A percentile compares a stretch with the other conserved stretches of the same genome.
Evolutionary conservation across 2,329 filamentous ascomycete species (phyloP).

Genomic region (Plenodomus lindquistii): DNA sequence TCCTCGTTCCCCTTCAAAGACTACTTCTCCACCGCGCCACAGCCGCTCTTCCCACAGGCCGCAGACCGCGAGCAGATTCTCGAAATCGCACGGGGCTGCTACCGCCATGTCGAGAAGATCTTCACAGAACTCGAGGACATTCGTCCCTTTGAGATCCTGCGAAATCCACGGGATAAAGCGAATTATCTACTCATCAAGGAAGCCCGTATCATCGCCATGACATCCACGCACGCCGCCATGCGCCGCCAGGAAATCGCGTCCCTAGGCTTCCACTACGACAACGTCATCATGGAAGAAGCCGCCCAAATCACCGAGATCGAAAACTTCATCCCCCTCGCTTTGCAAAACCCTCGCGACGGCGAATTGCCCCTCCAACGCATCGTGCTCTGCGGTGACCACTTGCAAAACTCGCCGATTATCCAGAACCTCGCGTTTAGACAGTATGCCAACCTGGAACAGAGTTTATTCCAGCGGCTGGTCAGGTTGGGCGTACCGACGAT

Average conservation of each 20-base stretch:
- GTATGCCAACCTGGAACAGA: slow-evolving; percentile 95
- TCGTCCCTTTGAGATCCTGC: slow-evolving; percentile 90
- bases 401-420: slow-evolving; percentile 94
- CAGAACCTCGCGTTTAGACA: slow-evolving; percentile 93
- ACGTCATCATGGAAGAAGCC: slow-evolving; percentile 97
- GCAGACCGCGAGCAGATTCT: slow-evolving; percentile 68
- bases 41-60: slow-evolving; percentile 75
- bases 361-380: slow-evolving; percentile 81
- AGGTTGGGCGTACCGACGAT: slow-evolving; percentile 91
- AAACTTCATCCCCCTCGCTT: slow-evolving; percentile 91
- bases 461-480: slow-evolving; percentile 87
- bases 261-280: slow-evolving; percentile 96
- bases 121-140: slow-evolving; percentile 93
- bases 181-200: slow-evolving; percentile 96
- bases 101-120: slow-evolving; percentile 84
- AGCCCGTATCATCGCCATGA: slow-evolving; percentile 98
- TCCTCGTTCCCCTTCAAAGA: slow-evolving; percentile 81
- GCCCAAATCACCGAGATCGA: slow-evolving; percentile 98
- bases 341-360: slow-evolving; percentile 78
- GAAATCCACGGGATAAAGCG: slow-evolving; percentile 85
- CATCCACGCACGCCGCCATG: slow-evolving; percentile 96
- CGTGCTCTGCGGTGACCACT: slow-evolving; percentile 91
- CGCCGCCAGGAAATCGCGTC: slow-evolving; percentile 84
- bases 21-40: slow-evolving; percentile 86
- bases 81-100: slow-evolving; percentile 81